These are phyloP conservation scores for Psilocybe cyanescens DNA, from an alignment of 768 basidiomycete species.

Conservation along the genomic window DNA sequence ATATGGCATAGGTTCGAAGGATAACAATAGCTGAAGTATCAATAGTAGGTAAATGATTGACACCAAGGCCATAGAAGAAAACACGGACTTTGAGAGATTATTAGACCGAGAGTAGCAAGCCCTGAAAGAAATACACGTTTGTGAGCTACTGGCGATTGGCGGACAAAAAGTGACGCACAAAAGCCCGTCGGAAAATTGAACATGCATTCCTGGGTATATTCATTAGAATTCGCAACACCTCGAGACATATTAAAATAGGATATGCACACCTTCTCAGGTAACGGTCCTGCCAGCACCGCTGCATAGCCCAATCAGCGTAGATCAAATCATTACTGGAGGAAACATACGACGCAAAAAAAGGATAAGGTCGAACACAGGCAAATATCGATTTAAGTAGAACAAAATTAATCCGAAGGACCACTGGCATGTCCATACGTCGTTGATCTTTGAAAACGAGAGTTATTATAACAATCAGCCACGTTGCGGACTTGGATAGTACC, in stretches of 20 bases:
- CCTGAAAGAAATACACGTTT: not conserved
- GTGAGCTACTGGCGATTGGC: not conserved
- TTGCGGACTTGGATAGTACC: not conserved
- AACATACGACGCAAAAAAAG: slow-evolving; percentile 7
- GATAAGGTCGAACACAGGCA: slow-evolving; percentile 7
- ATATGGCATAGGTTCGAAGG: slow-evolving; percentile 6
- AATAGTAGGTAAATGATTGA: not conserved
- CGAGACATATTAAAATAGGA: not conserved
- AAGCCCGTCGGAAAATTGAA: not conserved
- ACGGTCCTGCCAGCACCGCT: not conserved
- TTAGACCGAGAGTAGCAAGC: not conserved
- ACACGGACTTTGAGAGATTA: slow-evolving; percentile 1
- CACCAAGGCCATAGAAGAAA: not conserved
- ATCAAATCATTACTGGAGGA: not conserved
- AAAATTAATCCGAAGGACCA: slow-evolving; percentile 8
- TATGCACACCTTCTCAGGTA: not conserved
- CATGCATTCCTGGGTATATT: not conserved
- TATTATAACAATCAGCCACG: not conserved
- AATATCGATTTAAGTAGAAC: slow-evolving; percentile 15
- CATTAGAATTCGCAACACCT: not conserved
- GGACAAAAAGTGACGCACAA: not conserved
- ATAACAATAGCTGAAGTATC: not conserved
- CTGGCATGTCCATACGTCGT: slow-evolving; percentile 9
- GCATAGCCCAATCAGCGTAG: not conserved
- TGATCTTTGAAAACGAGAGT: not conserved